These are phyloP conservation scores for Erysimum cheiranthoides DNA, from an alignment of 345 rosid species.

Conservation along the genomic window DNA sequence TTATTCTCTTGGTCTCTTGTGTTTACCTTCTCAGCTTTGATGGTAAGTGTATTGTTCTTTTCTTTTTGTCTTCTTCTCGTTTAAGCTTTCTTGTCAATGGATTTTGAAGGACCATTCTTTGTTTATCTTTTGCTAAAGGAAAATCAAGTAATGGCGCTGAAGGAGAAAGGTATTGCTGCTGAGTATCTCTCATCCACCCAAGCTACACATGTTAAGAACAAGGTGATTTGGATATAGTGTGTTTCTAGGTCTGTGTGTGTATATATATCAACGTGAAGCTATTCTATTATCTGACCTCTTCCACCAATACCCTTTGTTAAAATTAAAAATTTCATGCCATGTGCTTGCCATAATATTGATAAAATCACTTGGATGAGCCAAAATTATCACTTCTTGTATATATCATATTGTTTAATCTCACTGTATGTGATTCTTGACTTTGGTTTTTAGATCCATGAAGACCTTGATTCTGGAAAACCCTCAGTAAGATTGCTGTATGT, in stretches of 20 bases:
- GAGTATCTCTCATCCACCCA: slow-evolving; percentile 92
- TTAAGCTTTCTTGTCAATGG: background rate
- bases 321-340: background rate
- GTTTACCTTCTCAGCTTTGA: slow-evolving; percentile 69
- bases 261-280: background rate
- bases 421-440: slow-evolving; percentile 24
- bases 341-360: slow-evolving; percentile 8
- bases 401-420: background rate
- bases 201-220: slow-evolving; percentile 62
- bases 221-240: slow-evolving; percentile 42
- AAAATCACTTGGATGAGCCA: slow-evolving; percentile 3
- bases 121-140: slow-evolving; percentile 54
- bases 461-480: slow-evolving; percentile 89
- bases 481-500: slow-evolving; percentile 82
- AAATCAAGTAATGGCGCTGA: slow-evolving; percentile 88
- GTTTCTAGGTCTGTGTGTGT: background rate
- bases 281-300: slow-evolving; percentile 2
- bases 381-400: background rate
- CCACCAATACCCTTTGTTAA: background rate
- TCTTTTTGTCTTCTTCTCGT: background rate
- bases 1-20: slow-evolving; percentile 30
- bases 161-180: slow-evolving; percentile 91
- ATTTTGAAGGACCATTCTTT: slow-evolving; percentile 2
- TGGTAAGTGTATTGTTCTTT: slow-evolving; percentile 58
- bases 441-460: slow-evolving; percentile 76